A percentile compares a stretch with the other conserved stretches of the same genome.
Conservation (phyloP, 2,329 filamentous ascomycete genomes). For the Ceratocystis colombiana region DNA sequence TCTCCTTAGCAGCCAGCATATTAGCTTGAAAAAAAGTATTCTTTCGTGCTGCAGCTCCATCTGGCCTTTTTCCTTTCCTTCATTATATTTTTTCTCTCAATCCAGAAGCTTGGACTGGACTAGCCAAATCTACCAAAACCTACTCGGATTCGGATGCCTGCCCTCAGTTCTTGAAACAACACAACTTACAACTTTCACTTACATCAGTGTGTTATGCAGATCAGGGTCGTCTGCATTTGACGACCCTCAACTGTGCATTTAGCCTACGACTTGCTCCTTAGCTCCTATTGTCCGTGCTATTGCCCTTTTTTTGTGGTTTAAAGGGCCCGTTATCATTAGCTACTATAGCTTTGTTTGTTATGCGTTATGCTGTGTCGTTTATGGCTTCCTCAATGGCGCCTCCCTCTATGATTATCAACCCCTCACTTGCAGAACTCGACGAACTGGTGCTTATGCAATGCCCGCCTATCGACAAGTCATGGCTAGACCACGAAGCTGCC, state of each 20-base stretch:
- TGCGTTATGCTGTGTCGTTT: conserved; percentile 7
- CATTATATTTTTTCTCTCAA: background rate
- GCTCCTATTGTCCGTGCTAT: background rate
- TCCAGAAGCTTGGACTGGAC: background rate
- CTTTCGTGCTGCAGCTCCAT: too few species aligned
- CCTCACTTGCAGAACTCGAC: conserved; percentile 26
- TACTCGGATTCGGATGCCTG: background rate
- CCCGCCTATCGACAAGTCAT: conserved; percentile 36
- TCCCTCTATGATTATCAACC: conserved; percentile 21
- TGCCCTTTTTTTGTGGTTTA: background rate
- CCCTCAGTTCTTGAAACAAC: background rate
- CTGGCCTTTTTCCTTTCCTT: background rate
- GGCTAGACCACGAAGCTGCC: conserved; percentile 35
- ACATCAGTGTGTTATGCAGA: background rate
- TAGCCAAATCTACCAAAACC: background rate
- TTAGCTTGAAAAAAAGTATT: too few species aligned
- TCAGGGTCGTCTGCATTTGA: background rate
- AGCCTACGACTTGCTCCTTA: background rate
- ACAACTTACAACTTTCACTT: background rate
- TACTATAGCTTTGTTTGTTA: background rate
- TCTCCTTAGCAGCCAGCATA: too few species aligned
- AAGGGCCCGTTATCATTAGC: background rate
- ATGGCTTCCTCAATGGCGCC: conserved; percentile 19
- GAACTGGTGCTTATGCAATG: conserved; percentile 31
- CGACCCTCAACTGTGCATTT: background rate